Percentiles rank a stretch among this genome's conserved stretches.
Evolutionary conservation across 331 rosid genomes (phyloP).

Genomic region (Dryas integrifolia): DNA sequence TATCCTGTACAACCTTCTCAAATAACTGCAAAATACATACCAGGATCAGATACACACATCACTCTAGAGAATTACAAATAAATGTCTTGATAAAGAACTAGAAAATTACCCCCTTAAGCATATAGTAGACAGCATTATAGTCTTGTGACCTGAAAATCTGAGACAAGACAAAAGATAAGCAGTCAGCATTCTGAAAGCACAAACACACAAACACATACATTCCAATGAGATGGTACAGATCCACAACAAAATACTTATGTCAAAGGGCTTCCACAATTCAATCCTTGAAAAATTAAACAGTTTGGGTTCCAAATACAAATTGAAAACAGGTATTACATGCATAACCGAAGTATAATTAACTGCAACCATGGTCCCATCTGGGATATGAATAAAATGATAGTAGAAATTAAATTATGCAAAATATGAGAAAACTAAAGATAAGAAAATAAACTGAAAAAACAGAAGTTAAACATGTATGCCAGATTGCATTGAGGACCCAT

Average conservation of each 20-base stretch:
- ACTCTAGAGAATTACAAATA: background rate
- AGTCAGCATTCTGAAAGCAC: slow-evolving; percentile 3
- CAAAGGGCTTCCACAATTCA: background rate
- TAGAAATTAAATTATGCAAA: no score
- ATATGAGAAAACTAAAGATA: no score
- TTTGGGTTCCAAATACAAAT: background rate
- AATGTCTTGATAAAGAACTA: background rate
- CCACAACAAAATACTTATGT: slow-evolving; percentile 3
- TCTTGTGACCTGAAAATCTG: slow-evolving; percentile 97
- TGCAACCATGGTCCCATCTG: background rate
- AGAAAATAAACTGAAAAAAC: no score
- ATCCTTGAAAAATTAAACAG: background rate
- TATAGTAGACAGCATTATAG: slow-evolving; percentile 72
- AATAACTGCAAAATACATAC: slow-evolving; percentile 45
- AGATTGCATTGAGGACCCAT: no score
- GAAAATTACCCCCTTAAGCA: slow-evolving; percentile 53
- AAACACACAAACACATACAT: background rate
- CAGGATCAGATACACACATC: slow-evolving; percentile 10
- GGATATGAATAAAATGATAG: background rate
- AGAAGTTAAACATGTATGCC: background rate
- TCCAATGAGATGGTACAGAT: background rate
- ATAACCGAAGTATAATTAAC: background rate
- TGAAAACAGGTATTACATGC: background rate
- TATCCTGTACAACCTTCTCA: slow-evolving; percentile 82
- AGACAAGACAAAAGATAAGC: slow-evolving; percentile 4